phyloP scores from a whole-genome alignment of 352 stramenopile species.

The Phytophthora cryptogea region DNA sequence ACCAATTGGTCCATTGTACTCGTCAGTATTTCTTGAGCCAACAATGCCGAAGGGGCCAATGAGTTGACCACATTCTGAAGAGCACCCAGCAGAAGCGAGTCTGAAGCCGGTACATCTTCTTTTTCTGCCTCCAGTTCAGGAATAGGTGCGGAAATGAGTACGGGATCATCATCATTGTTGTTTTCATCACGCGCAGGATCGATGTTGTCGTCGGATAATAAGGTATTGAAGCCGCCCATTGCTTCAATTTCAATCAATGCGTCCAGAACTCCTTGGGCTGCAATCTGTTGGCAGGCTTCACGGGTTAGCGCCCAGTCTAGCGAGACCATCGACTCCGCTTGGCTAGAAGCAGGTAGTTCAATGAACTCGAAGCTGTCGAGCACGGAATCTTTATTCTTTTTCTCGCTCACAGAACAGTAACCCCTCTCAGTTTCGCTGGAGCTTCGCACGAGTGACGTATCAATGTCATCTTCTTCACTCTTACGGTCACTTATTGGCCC shows the following conservation, averaged over 20 bases:
- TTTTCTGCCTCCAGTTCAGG: background rate
- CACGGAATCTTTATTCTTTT: slow-evolving; percentile 4
- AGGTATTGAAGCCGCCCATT: slow-evolving; percentile 9
- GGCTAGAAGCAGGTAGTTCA: slow-evolving; percentile 6
- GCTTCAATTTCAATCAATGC: slow-evolving; percentile 25
- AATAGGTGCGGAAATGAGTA: background rate
- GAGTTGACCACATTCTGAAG: slow-evolving; percentile 30
- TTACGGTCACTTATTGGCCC: slow-evolving; percentile 6
- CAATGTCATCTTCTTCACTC: slow-evolving; percentile 13
- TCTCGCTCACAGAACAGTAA: slow-evolving; percentile 1
- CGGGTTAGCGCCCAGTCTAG: slow-evolving; percentile 18
- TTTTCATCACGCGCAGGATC: slow-evolving; percentile 1
- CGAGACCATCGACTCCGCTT: background rate
- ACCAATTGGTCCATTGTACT: slow-evolving; percentile 22
- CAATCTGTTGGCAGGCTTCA: slow-evolving; percentile 11
- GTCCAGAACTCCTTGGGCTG: slow-evolving; percentile 21
- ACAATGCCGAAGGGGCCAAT: slow-evolving; percentile 18
- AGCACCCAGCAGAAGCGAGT: slow-evolving; percentile 19
- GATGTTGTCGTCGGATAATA: slow-evolving; percentile 2
- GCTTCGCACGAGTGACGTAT: background rate
- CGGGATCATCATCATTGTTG: slow-evolving; percentile 13
- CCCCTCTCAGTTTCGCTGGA: background rate
- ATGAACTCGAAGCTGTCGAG: slow-evolving; percentile 18
- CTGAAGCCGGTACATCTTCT: slow-evolving; percentile 5
- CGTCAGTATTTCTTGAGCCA: slow-evolving; percentile 25